Evolutionary conservation across 1,284 basidiomycete species (phyloP).

Genomic region (Boletus subluridellus): DNA sequence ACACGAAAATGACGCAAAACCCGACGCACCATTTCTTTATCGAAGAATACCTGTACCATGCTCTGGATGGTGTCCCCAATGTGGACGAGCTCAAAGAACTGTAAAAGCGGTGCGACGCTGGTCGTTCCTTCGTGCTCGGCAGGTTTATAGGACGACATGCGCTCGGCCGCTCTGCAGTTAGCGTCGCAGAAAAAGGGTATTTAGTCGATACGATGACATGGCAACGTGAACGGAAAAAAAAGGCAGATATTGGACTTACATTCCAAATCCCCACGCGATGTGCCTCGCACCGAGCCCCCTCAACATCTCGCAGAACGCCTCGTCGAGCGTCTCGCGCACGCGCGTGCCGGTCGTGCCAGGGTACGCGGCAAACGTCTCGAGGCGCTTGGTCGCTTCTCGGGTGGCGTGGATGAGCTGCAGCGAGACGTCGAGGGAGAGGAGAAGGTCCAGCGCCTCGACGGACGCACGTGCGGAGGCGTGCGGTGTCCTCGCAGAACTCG

Average conservation of each 20-base stretch:
- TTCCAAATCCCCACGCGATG: constrained; percentile 54
- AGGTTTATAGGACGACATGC: constrained; percentile 86
- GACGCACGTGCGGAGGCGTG: too few species aligned
- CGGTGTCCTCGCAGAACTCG: too few species aligned
- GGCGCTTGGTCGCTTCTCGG: constrained; percentile 78
- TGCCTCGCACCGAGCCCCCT: constrained; percentile 78
- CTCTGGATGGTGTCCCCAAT: constrained; percentile 96
- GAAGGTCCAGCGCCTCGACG: too few species aligned
- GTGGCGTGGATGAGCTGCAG: constrained; percentile 91
- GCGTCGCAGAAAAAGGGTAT: background rate
- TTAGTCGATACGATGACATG: background rate
- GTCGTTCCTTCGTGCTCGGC: constrained; percentile 75
- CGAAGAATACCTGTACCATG: constrained; percentile 97
- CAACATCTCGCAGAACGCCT: constrained; percentile 84
- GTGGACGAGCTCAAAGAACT: constrained; percentile 49
- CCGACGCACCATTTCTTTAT: constrained; percentile 78
- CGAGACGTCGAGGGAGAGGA: constrained; percentile 26
- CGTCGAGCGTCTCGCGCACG: constrained; percentile 87
- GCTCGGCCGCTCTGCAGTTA: constrained; percentile 20
- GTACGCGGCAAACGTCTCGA: constrained; percentile 45
- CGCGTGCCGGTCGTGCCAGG: constrained; percentile 79
- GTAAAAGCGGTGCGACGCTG: constrained; percentile 85
- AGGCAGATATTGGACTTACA: too few species aligned
- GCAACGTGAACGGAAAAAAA: background rate
- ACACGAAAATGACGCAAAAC: background rate